Percentiles rank a stretch among this genome's conserved stretches.
phyloP scores from a whole-genome alignment of 176 grass and related monocot genomes.

The Dactylis glomerata region DNA sequence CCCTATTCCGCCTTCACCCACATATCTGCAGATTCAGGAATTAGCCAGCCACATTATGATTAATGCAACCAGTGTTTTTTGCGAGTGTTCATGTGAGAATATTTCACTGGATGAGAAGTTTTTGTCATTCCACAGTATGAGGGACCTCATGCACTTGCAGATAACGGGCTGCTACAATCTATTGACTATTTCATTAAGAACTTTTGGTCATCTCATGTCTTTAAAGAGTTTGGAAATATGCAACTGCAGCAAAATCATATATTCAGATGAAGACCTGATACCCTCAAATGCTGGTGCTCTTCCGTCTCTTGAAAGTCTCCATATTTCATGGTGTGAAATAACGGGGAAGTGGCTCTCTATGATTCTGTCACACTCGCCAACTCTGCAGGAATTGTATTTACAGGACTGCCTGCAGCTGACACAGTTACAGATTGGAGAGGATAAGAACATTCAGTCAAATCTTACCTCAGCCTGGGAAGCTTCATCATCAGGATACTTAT shows the following conservation, averaged over 20 bases:
- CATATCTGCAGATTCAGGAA: neutral
- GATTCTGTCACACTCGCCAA: neutral
- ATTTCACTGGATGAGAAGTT: neutral
- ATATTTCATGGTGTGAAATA: neutral
- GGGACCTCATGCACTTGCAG: neutral
- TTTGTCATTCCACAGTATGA: neutral
- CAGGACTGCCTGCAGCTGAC: neutral
- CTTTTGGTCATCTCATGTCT: slow-evolving; percentile 27
- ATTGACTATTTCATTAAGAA: neutral
- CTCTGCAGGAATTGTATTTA: neutral
- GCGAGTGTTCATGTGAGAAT: neutral
- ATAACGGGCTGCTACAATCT: neutral
- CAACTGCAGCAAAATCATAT: neutral
- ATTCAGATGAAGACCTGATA: neutral
- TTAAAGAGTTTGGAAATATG: slow-evolving; percentile 22
- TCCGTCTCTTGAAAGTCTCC: neutral
- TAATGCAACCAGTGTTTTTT: neutral
- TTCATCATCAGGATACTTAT: neutral
- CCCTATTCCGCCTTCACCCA: neutral
- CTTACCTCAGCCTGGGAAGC: too few relatives aligned
- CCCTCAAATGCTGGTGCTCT: neutral
- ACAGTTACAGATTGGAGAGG: neutral
- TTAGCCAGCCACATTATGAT: neutral
- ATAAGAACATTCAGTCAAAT: neutral
- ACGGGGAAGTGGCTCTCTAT: neutral